Percentiles rank a stretch among this genome's conserved stretches.
Evolutionary conservation across 768 basidiomycete genomes (phyloP).

Genomic region (Psilocybe cyanescens): DNA sequence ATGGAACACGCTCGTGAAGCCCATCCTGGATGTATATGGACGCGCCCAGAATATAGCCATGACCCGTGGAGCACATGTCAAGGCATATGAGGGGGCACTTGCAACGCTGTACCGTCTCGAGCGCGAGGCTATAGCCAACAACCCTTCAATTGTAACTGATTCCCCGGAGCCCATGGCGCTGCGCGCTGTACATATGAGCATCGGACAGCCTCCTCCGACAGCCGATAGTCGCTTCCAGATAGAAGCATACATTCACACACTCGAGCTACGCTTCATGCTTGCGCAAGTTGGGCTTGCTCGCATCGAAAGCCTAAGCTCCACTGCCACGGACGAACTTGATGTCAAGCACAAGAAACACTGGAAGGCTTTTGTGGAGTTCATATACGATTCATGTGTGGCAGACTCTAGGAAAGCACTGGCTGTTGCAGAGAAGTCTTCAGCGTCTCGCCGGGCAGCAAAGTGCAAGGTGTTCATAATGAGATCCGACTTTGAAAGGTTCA

Average conservation of each 20-base stretch:
- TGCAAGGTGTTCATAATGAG: slow-evolving; percentile 49
- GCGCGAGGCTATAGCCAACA: slow-evolving; percentile 31
- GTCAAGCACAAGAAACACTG: slow-evolving; percentile 39
- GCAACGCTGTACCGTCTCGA: slow-evolving; percentile 54
- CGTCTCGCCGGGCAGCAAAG: slow-evolving; percentile 53
- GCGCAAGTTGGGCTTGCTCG: slow-evolving; percentile 26
- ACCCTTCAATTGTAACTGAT: slow-evolving; percentile 40
- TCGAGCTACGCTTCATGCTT: slow-evolving; percentile 57
- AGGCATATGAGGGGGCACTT: slow-evolving; percentile 66
- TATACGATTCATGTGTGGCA: slow-evolving; percentile 48
- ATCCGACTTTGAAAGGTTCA: slow-evolving; percentile 49
- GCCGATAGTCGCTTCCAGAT: slow-evolving; percentile 63
- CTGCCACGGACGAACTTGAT: slow-evolving; percentile 1
- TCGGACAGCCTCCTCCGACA: slow-evolving; percentile 60
- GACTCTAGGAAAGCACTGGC: slow-evolving; percentile 52
- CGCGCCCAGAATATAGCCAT: slow-evolving; percentile 40
- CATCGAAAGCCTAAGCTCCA: slow-evolving; percentile 11
- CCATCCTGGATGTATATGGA: slow-evolving; percentile 42
- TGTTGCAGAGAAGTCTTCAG: slow-evolving; percentile 52
- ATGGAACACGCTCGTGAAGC: slow-evolving; percentile 45
- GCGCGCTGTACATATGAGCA: slow-evolving; percentile 47
- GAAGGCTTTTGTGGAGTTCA: slow-evolving; percentile 49
- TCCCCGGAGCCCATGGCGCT: slow-evolving; percentile 51
- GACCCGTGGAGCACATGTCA: slow-evolving; percentile 55
- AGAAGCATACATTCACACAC: slow-evolving; percentile 58